A percentile compares a stretch with the other conserved stretches of the same genome.
These are phyloP conservation scores for Raffaelea ambrosiae DNA, from an alignment of 2,329 filamentous ascomycete species.

Conservation along the genomic window DNA sequence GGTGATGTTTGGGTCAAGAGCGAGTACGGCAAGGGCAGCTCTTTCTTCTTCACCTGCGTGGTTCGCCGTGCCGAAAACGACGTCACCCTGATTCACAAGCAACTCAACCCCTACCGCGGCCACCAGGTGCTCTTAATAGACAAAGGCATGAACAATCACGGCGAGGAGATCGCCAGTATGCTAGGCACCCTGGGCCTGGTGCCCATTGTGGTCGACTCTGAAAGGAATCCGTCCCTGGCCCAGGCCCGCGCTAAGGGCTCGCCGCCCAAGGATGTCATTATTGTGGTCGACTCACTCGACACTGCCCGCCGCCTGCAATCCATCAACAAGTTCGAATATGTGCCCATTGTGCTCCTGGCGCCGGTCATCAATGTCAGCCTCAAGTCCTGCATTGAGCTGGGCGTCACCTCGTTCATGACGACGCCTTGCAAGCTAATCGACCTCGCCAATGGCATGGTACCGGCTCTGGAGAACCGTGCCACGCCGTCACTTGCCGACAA, in stretches of 20 bases:
- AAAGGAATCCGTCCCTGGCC: conserved; percentile 51
- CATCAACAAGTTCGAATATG: conserved; percentile 94
- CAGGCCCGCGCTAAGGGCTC: conserved; percentile 45
- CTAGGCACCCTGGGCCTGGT: conserved; percentile 70
- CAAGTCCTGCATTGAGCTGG: conserved; percentile 87
- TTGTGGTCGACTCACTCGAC: conserved; percentile 89
- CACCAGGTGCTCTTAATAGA: conserved; percentile 94
- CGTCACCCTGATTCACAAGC: conserved; percentile 67
- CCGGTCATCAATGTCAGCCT: conserved; percentile 84
- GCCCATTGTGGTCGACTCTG: conserved; percentile 78
- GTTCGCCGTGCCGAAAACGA: conserved; percentile 79
- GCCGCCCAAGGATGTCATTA: conserved; percentile 86
- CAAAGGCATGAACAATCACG: conserved; percentile 72
- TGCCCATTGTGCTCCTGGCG: conserved; percentile 86
- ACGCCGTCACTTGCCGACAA: conserved; percentile 89
- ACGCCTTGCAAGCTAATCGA: conserved; percentile 92
- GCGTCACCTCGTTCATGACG: conserved; percentile 99
- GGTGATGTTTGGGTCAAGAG: conserved; percentile 96
- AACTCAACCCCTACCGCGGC: conserved; percentile 81
- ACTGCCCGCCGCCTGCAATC: conserved; percentile 79
- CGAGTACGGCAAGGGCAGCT: conserved; percentile 81
- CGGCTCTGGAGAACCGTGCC: conserved; percentile 85
- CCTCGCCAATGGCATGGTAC: conserved; percentile 91
- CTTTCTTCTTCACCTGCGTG: conserved; percentile 93
- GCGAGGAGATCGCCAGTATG: conserved; percentile 69